Base-by-base conservation (phyloP, 768 basidiomycete species). In the Mycena rebaudengoi region DNA sequence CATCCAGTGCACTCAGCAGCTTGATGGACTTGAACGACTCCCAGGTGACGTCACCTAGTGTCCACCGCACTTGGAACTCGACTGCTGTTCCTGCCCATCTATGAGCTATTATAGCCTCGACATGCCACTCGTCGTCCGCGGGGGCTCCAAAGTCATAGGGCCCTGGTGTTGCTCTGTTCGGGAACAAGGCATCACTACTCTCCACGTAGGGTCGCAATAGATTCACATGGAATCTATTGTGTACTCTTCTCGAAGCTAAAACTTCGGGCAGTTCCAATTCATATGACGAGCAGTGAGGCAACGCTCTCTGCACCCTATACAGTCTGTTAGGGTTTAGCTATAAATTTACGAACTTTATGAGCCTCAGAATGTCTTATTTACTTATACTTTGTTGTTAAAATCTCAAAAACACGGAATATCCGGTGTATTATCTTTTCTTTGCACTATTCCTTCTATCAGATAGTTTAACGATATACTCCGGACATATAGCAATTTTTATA, bases 111-210 rank as follows among this genome's bases (percentile, higher is more conserved):
- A 83, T 74, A 0, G 76, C 67, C 6, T 82, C 76, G 1, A 85
- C 76, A 6, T 74, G 64, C 72, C 72, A 81, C 60, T 85, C 79
- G 0, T 70, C 69, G 1, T 80, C 75, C 3, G 73, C 68, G 1
- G 62, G 57, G 0, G 55, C 64, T 0, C 81, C 76, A 55, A 81
- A 79, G 62, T 83, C 79, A 35, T 81, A 83, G 13, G 75, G 73
- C 21, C 73, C 70, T 5, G 67, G 64, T 0, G 61, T 43, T 0
- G 65, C 50, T 0, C 78, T 49, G 5, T 70, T 63, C 0, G 80
- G 82, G 68, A 84, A 84, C 35, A 76, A 18, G 1, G 23, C 54
- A 32, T 78, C 71, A 63, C 81, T 74, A 26, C 75, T 78, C 0
- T 70, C 67, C 0, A 73, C 52, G 30, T 77, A 55, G 16, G 63